A percentile compares a stretch with the other conserved stretches of the same genome.
These are phyloP conservation scores for Crithidia thermophila DNA, from an alignment of 208 protist genomes.

Conservation along the genomic window DNA sequence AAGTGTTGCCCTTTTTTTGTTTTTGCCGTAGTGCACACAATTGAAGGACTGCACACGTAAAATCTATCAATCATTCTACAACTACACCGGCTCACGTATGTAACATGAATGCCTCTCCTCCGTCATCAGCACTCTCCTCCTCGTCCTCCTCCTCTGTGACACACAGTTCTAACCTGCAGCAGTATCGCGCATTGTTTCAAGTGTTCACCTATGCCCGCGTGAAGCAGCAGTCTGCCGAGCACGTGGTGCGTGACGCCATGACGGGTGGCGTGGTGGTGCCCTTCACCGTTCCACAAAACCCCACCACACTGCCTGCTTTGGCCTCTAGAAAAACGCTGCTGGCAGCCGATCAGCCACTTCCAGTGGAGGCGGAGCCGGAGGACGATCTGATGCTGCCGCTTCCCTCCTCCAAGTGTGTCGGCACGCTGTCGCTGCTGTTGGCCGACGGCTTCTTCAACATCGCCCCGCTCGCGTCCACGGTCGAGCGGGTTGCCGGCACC, in stretches of 20 bases:
- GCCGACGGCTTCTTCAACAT: conserved; percentile 62
- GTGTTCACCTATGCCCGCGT: conserved; percentile 59
- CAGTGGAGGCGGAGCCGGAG: background rate
- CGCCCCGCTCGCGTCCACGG: conserved; percentile 45
- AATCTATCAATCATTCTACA: no score
- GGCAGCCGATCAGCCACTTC: background rate
- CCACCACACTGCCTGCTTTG: background rate
- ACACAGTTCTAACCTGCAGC: conserved; percentile 35
- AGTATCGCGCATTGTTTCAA: conserved; percentile 71
- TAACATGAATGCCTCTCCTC: no score
- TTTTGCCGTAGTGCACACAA: no score
- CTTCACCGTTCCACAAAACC: conserved; percentile 33
- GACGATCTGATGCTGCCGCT: conserved; percentile 34
- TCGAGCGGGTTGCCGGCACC: conserved; percentile 28
- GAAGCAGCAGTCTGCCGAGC: conserved; percentile 35
- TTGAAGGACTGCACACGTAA: no score
- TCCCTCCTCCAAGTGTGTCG: conserved; percentile 63
- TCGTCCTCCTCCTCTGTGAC: conserved; percentile 1
- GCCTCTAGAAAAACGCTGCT: background rate
- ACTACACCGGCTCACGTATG: no score
- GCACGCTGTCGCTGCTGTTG: conserved; percentile 42
- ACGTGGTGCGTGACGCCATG: conserved; percentile 61
- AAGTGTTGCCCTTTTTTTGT: background rate
- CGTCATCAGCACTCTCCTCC: no score
- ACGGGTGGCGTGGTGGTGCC: conserved; percentile 61